Conservation (phyloP, 176 grass and related monocot species). For the Tillandsia leiboldiana region DNA sequence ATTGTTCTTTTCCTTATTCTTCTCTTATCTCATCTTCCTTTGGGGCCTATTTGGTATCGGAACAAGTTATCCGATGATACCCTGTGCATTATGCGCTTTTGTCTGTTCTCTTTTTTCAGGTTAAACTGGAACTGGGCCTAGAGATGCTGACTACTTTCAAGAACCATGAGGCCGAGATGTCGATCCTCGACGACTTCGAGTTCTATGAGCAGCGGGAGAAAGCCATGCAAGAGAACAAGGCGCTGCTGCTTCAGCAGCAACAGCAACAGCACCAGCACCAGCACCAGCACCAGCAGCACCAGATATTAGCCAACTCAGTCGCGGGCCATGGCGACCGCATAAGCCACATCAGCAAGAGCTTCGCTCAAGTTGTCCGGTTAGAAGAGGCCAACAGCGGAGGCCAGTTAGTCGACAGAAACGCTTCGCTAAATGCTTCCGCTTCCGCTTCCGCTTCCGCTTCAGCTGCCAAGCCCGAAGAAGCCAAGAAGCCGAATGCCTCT, state of each 20-base stretch:
- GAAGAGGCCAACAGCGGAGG: not conserved
- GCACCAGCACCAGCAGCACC: not conserved
- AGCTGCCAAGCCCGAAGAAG: not conserved
- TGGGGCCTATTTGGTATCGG: no score
- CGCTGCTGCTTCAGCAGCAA: constrained; percentile 49
- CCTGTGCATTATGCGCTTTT: not conserved
- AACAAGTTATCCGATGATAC: no score
- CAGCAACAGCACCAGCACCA: not conserved
- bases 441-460: not conserved
- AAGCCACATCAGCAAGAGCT: not conserved
- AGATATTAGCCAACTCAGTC: not conserved
- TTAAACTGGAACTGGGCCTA: constrained; percentile 80
- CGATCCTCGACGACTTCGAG: constrained; percentile 67
- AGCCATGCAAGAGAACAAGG: constrained; percentile 78
- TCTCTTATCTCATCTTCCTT: not conserved
- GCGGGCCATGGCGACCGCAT: not conserved
- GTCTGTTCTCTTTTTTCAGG: constrained; percentile 26
- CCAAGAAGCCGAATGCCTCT: not conserved
- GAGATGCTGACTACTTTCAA: constrained; percentile 82
- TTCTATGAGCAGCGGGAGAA: constrained; percentile 92
- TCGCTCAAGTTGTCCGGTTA: not conserved
- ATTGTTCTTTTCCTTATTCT: not conserved
- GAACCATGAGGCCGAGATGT: constrained; percentile 56
- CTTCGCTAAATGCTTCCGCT: not conserved
- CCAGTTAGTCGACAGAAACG: not conserved